A percentile compares a stretch with the other conserved stretches of the same genome.
phyloP scores from a whole-genome alignment of 176 grass and related monocot species.

The Phyllostachys edulis region DNA sequence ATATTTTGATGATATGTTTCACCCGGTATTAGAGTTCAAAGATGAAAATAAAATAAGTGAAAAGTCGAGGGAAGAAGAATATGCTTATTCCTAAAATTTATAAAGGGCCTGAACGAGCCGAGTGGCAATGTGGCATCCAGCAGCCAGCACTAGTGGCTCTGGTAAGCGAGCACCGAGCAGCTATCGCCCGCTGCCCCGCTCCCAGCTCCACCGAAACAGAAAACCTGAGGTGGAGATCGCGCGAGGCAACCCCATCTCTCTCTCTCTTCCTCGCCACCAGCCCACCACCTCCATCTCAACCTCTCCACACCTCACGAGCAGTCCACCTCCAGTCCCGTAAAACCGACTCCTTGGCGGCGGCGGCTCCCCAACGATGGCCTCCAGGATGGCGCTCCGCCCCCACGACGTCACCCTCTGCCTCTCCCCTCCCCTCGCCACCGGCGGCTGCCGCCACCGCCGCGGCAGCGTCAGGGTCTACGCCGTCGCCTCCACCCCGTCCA shows the following conservation, averaged over 20 bases:
- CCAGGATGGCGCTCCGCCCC: conserved; percentile 54
- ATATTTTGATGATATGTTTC: no score
- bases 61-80: no score
- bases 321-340: not conserved
- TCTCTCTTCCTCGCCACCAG: not conserved
- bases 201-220: not conserved
- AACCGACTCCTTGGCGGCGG: not conserved
- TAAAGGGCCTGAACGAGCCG: not conserved
- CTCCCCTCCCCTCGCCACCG: conserved; percentile 35
- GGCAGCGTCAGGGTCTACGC: conserved; percentile 34
- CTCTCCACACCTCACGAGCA: not conserved
- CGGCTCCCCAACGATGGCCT: conserved; percentile 4
- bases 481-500: conserved; percentile 37
- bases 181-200: no score
- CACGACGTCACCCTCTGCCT: conserved; percentile 32
- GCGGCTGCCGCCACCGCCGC: not conserved
- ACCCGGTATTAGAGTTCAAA: no score
- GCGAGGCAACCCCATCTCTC: not conserved
- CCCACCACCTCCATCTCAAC: conserved; percentile 33
- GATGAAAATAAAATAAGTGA: no score
- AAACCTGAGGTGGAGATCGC: conserved; percentile 46
- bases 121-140: not conserved
- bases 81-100: no score
- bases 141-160: not conserved
- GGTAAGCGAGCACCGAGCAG: no score